Percentiles rank a stretch among this genome's conserved stretches.
Evolutionary conservation across 2,329 filamentous ascomycete genomes (phyloP).

Genomic region (Alternaria conjuncta): DNA sequence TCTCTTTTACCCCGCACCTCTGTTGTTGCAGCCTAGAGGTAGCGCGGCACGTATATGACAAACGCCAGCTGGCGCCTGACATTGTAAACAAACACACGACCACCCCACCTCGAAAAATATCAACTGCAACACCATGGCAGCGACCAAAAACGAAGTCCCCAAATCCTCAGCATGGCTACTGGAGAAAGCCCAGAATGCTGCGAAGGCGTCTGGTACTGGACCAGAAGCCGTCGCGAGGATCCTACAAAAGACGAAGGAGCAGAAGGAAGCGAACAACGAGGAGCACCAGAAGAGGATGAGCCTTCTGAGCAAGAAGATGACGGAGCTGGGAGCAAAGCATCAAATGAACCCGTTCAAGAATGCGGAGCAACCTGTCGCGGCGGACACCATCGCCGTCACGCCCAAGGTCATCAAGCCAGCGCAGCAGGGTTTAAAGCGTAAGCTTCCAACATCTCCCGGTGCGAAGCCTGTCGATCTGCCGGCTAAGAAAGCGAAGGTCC

Average conservation of each 20-base stretch:
- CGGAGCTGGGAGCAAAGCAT: background rate
- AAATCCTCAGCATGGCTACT: constrained; percentile 6
- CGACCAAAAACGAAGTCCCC: background rate
- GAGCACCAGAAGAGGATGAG: background rate
- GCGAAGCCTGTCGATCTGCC: background rate
- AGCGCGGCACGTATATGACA: background rate
- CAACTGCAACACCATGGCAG: constrained; percentile 1
- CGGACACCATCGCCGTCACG: background rate
- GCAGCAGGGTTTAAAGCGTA: background rate
- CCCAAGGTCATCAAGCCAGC: background rate
- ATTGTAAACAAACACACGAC: background rate
- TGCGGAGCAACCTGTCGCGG: background rate
- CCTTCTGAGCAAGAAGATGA: background rate
- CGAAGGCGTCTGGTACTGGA: background rate
- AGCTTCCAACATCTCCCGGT: background rate
- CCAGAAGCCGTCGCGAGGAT: background rate
- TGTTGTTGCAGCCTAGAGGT: background rate
- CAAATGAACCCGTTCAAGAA: background rate
- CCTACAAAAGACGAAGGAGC: background rate
- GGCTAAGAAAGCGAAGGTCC: background rate
- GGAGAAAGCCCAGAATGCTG: background rate
- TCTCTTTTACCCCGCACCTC: background rate
- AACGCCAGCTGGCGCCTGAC: background rate
- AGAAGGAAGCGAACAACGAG: background rate
- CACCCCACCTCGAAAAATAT: background rate